Conservation (phyloP, 148 eudicot genomes). For the Fagopyrum homotropicum region DNA sequence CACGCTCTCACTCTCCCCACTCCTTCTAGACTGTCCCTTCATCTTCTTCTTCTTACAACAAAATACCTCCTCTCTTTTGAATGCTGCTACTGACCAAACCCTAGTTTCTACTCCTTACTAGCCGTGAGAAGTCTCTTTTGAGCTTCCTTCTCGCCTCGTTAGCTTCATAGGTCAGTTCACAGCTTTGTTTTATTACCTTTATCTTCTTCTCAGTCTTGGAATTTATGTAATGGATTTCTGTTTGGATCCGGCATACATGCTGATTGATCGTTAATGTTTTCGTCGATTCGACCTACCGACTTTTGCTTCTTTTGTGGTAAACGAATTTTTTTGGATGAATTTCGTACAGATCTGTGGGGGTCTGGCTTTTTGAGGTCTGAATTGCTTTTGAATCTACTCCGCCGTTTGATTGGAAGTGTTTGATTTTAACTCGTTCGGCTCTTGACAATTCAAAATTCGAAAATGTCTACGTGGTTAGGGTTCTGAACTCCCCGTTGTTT, state of each 20-base stretch:
- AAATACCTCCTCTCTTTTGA: background rate
- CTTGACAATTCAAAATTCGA: constrained; percentile 2
- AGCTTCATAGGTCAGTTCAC: constrained; percentile 17
- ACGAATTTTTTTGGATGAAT: background rate
- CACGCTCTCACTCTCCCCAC: constrained; percentile 12
- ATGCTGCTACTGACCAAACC: constrained; percentile 23
- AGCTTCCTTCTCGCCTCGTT: constrained; percentile 10
- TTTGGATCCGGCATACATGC: background rate
- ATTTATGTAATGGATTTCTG: background rate
- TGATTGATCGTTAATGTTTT: background rate
- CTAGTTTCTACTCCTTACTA: constrained; percentile 19
- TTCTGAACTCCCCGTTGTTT: background rate
- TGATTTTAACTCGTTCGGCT: background rate
- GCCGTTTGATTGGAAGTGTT: background rate
- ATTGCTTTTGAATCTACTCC: background rate
- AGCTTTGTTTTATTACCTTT: background rate
- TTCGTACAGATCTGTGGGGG: constrained; percentile 1
- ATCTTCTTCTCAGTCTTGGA: background rate
- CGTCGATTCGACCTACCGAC: background rate
- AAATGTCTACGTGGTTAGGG: background rate
- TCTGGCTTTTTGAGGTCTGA: background rate
- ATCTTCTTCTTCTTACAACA: background rate
- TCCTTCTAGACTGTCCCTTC: constrained; percentile 19
- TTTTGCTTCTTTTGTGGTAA: background rate
- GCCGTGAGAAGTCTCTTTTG: background rate